A percentile compares a stretch with the other conserved stretches of the same genome.
Evolutionary conservation across 75 land plant species (phyloP).

Genomic region (Isoetes taiwanensis): DNA sequence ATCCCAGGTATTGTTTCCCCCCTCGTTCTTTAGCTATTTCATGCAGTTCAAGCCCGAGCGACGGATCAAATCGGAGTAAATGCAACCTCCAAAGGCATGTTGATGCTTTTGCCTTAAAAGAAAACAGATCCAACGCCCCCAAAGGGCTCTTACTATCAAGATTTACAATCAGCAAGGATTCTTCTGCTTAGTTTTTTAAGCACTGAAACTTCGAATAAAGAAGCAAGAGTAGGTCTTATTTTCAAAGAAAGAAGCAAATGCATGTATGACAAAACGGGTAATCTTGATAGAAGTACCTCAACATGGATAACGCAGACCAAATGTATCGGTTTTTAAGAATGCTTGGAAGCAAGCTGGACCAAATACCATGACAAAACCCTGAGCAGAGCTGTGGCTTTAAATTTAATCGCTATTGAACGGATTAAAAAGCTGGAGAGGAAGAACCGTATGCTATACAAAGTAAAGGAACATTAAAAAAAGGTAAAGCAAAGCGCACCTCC

Average conservation of each 20-base stretch:
- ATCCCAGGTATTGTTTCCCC: background rate
- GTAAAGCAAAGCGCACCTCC: slow-evolving; percentile 4
- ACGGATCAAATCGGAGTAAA: background rate
- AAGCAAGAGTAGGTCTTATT: too few species aligned
- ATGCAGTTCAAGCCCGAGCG: background rate
- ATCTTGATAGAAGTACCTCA: background rate
- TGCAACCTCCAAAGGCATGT: too few species aligned
- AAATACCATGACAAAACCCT: background rate
- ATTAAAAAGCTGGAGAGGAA: background rate
- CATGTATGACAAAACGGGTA: background rate
- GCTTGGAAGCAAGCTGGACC: background rate
- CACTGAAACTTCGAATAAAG: too few species aligned
- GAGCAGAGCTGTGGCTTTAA: background rate
- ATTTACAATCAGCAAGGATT: too few species aligned
- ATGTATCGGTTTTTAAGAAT: too few species aligned
- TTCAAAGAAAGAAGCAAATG: too few species aligned
- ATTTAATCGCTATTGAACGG: background rate
- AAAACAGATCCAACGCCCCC: too few species aligned
- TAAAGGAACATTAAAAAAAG: background rate
- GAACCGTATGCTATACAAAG: background rate
- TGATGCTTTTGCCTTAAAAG: too few species aligned
- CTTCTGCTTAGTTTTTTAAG: too few species aligned
- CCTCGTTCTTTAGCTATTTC: background rate
- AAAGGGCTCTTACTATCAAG: too few species aligned
- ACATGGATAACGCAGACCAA: too few species aligned